A percentile compares a stretch with the other conserved stretches of the same genome.
Evolutionary conservation across 805 yeast genomes (phyloP).

Genomic region (Saccharomycopsis amapae): DNA sequence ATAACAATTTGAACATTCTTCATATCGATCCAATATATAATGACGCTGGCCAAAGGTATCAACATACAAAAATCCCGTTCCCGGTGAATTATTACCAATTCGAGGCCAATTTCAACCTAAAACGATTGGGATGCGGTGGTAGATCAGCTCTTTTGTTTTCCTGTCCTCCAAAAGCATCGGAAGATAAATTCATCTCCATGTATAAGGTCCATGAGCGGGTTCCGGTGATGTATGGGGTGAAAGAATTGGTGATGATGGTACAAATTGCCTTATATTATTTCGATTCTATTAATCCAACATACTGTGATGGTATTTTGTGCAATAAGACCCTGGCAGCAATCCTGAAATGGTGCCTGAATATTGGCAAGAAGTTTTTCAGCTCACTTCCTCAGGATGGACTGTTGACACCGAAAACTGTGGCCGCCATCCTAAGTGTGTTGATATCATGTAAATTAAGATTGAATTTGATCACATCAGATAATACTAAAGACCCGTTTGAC

Average conservation of each 20-base stretch:
- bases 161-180: constrained; percentile 69
- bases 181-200: constrained; percentile 72
- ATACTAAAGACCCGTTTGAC: constrained; percentile 69
- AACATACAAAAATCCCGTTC: constrained; percentile 9
- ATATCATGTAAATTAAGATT: constrained; percentile 59
- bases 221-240: constrained; percentile 57
- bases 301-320: constrained; percentile 83
- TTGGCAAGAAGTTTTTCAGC: constrained; percentile 46
- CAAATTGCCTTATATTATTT: constrained; percentile 78
- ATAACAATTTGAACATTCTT: constrained; percentile 15
- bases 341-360: constrained; percentile 70
- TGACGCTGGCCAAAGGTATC: not conserved
- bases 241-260: constrained; percentile 64
- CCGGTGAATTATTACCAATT: constrained; percentile 32
- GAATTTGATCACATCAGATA: constrained; percentile 37
- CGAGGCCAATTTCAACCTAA: constrained; percentile 67
- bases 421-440: constrained; percentile 75
- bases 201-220: constrained; percentile 47
- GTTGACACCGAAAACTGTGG: constrained; percentile 59
- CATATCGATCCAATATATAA: constrained; percentile 15
- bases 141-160: constrained; percentile 68
- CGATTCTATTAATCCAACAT: constrained; percentile 57
- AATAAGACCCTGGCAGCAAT: constrained; percentile 68
- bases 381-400: constrained; percentile 38
- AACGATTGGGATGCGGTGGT: constrained; percentile 77